These are phyloP conservation scores for Wickerhamomyces sp. DNA, from an alignment of 1,139 yeast species.

Conservation along the genomic window DNA sequence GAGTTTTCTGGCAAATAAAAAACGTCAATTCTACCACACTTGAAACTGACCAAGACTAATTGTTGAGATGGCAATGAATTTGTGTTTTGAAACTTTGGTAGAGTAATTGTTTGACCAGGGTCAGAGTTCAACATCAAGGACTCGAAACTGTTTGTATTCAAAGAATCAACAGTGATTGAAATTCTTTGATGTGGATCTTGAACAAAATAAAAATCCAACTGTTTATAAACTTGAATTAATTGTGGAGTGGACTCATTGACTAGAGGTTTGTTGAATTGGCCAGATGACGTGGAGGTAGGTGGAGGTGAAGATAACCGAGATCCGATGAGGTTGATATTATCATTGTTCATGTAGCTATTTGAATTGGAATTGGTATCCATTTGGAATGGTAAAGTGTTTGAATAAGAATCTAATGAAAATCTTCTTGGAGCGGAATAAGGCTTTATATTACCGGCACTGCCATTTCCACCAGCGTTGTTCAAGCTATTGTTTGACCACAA, in stretches of 20 bases:
- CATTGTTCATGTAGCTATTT: conserved; percentile 5
- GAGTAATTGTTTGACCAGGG: conserved; percentile 7
- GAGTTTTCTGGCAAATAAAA: conserved; percentile 58
- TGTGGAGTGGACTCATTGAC: conserved; percentile 15
- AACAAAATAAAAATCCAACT: conserved; percentile 21
- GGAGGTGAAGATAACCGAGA: not conserved
- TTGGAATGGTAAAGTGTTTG: not conserved
- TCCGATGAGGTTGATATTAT: conserved; percentile 7
- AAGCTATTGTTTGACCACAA: not conserved
- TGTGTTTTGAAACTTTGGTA: conserved; percentile 15
- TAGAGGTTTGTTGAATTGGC: conserved; percentile 1
- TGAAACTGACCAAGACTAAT: conserved; percentile 72
- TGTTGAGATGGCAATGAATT: conserved; percentile 31
- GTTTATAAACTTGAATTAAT: conserved; percentile 14
- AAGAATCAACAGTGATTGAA: conserved; percentile 15
- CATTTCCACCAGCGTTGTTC: not conserved
- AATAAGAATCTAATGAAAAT: conserved; percentile 8
- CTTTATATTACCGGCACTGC: not conserved
- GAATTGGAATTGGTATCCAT: conserved; percentile 2
- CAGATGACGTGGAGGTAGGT: conserved; percentile 4
- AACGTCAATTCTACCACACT: conserved; percentile 83
- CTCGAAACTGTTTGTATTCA: conserved; percentile 5
- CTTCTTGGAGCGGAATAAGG: conserved; percentile 7
- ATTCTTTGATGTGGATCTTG: conserved; percentile 20
- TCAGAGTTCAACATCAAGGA: conserved; percentile 2